Percentiles rank a stretch among this genome's conserved stretches.
Evolutionary conservation across 345 rosid genomes (phyloP).

Genomic region (Anacardium occidentale): DNA sequence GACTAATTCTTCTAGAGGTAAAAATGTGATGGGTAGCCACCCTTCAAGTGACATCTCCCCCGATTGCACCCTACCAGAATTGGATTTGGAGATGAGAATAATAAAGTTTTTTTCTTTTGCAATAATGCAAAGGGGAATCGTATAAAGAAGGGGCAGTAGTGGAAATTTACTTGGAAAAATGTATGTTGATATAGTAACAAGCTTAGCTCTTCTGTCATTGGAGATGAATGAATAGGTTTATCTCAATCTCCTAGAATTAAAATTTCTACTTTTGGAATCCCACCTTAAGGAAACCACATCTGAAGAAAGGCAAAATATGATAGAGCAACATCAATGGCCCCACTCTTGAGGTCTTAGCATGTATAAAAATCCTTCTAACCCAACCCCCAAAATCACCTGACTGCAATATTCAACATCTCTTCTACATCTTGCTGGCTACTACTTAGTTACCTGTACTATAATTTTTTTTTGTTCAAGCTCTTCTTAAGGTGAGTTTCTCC

Average conservation of each 20-base stretch:
- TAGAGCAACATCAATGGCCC: conserved; percentile 22
- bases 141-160: conserved; percentile 29
- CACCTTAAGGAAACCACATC: conserved; percentile 16
- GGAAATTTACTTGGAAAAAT: conserved; percentile 26
- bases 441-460: background rate
- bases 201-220: background rate
- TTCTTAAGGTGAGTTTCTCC: conserved; percentile 19
- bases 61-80: conserved; percentile 22
- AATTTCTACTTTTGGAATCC: conserved; percentile 38
- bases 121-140: conserved; percentile 54
- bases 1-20: conserved; percentile 22
- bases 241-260: conserved; percentile 18
- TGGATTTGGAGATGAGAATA: conserved; percentile 39
- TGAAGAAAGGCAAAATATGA: conserved; percentile 13
- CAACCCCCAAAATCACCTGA: conserved; percentile 33
- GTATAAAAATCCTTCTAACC: conserved; percentile 39
- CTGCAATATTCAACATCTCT: conserved; percentile 10
- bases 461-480: background rate
- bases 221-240: conserved; percentile 19
- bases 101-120: conserved; percentile 39
- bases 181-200: conserved; percentile 24
- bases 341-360: conserved; percentile 21
- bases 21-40: conserved; percentile 22
- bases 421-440: background rate
- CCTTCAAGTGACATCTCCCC: conserved; percentile 39